A percentile compares a stretch with the other conserved stretches of the same genome.
phyloP scores from a whole-genome alignment of 2,329 filamentous ascomycete species.

The Cercospora sojina region DNA sequence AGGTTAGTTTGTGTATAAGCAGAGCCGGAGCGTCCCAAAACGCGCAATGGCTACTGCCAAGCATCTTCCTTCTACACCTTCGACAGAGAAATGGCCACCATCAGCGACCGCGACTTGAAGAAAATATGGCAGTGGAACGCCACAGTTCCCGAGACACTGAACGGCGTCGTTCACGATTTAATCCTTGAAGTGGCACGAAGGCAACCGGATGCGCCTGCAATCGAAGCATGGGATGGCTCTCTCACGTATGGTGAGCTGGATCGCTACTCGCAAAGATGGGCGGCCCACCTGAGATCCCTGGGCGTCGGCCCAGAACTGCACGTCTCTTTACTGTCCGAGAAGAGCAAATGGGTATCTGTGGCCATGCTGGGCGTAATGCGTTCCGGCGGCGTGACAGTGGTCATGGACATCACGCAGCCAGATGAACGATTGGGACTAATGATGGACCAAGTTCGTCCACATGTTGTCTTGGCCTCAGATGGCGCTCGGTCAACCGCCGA shows the following conservation, averaged over 20 bases:
- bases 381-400: constrained; percentile 33
- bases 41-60: background rate
- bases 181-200: constrained; percentile 23
- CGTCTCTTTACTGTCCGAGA: constrained; percentile 33
- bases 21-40: background rate
- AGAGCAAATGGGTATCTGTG: constrained; percentile 32
- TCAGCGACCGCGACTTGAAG: constrained; percentile 16
- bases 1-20: background rate
- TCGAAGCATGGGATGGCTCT: constrained; percentile 33
- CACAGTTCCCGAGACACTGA: constrained; percentile 14
- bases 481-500: background rate
- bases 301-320: constrained; percentile 12
- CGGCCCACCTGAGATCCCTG: constrained; percentile 5
- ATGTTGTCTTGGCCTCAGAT: constrained; percentile 13
- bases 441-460: constrained; percentile 30
- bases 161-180: constrained; percentile 26
- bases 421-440: constrained; percentile 32
- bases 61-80: background rate
- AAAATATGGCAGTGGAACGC: constrained; percentile 27
- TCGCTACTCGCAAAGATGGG: constrained; percentile 17
- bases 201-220: constrained; percentile 27
- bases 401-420: constrained; percentile 22
- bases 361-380: constrained; percentile 35
- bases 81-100: background rate
- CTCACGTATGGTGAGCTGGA: constrained; percentile 33